phyloP scores from a whole-genome alignment of 371 early-diverging fungal species.

The Rhizopus microsporus region DNA sequence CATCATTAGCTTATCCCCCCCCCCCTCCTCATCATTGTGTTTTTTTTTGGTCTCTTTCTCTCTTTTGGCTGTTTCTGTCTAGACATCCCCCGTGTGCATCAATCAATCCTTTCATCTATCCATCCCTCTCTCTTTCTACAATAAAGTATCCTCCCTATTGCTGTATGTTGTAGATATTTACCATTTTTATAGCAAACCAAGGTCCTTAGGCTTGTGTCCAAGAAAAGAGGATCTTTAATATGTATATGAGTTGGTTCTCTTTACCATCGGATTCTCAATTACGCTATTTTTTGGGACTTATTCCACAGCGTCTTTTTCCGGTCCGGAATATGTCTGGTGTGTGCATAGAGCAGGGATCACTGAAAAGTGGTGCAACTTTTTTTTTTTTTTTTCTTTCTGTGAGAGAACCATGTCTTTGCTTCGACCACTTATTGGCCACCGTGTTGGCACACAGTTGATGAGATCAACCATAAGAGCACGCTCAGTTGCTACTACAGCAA shows the following conservation, averaged over 20 bases:
- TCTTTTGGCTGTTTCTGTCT: background rate
- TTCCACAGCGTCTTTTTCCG: background rate
- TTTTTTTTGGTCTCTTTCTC: background rate
- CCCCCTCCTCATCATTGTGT: too few species aligned
- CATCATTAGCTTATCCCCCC: background rate
- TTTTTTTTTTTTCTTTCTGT: background rate
- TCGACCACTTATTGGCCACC: background rate
- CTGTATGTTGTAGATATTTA: background rate
- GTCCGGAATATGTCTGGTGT: background rate
- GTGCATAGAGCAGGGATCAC: background rate
- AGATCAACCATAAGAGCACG: background rate
- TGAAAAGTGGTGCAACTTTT: background rate
- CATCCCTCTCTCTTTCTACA: background rate
- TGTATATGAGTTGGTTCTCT: background rate
- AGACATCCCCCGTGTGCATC: background rate
- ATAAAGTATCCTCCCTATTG: background rate
- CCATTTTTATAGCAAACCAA: constrained; percentile 9
- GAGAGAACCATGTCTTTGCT: background rate
- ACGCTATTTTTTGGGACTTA: too few species aligned
- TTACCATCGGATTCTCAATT: background rate
- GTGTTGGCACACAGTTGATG: background rate
- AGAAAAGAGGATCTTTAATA: constrained; percentile 8
- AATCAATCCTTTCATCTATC: background rate
- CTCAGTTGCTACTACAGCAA: background rate
- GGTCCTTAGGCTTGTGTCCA: constrained; percentile 10